Evolutionary conservation across 2,329 filamentous ascomycete species (phyloP).

Genomic region (Phialophora chinensis): DNA sequence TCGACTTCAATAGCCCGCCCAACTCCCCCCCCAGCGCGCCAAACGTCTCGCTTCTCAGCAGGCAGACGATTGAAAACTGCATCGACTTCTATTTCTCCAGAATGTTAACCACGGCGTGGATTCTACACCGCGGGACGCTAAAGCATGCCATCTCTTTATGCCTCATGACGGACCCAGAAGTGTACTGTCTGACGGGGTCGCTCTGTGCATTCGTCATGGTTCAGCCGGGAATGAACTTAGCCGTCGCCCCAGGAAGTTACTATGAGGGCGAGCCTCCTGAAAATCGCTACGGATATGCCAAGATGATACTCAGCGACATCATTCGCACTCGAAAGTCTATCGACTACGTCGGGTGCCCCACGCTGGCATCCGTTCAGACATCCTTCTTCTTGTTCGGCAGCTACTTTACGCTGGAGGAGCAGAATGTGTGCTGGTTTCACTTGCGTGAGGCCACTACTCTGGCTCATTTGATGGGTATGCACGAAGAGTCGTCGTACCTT

Average conservation of each 20-base stretch:
- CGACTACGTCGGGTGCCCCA: slow-evolving; percentile 50
- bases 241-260: slow-evolving; percentile 62
- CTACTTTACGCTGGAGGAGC: slow-evolving; percentile 72
- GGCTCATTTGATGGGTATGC: slow-evolving; percentile 51
- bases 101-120: slow-evolving; percentile 55
- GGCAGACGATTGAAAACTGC: slow-evolving; percentile 70
- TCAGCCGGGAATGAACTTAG: slow-evolving; percentile 50
- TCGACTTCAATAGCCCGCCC: slow-evolving; percentile 59
- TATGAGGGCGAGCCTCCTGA: slow-evolving; percentile 60
- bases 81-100: slow-evolving; percentile 72
- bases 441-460: slow-evolving; percentile 78
- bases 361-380: slow-evolving; percentile 60
- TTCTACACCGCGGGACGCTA: slow-evolving; percentile 47
- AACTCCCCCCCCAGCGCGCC: slow-evolving; percentile 58
- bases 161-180: slow-evolving; percentile 51
- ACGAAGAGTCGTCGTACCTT: slow-evolving; percentile 59
- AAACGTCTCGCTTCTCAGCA: slow-evolving; percentile 65
- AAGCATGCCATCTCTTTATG: slow-evolving; percentile 42
- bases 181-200: slow-evolving; percentile 51
- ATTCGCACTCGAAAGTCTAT: slow-evolving; percentile 52
- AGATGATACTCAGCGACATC: slow-evolving; percentile 72
- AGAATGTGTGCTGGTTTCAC: slow-evolving; percentile 80
- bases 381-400: slow-evolving; percentile 80
- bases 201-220: slow-evolving; percentile 54
- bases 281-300: slow-evolving; percentile 65